A percentile compares a stretch with the other conserved stretches of the same genome.
phyloP scores from a whole-genome alignment of 495 filamentous ascomycete genomes.

The Barbatosphaeria neglecta region DNA sequence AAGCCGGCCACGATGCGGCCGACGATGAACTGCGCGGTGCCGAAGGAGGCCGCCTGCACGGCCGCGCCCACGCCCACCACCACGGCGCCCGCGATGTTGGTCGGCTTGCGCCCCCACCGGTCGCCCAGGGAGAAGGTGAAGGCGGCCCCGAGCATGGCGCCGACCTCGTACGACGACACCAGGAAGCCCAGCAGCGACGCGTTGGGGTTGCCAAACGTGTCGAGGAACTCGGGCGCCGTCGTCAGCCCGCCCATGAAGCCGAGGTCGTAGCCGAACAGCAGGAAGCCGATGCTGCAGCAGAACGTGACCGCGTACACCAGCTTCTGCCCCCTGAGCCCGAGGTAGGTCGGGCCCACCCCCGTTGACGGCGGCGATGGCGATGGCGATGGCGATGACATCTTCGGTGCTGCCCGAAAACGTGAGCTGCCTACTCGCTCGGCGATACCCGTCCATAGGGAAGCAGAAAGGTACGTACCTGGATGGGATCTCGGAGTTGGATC shows the following conservation, averaged over 20 bases:
- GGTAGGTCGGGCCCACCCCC: background rate
- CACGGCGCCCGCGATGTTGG: constrained; percentile 29
- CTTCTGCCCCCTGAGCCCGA: background rate
- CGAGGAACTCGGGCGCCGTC: background rate
- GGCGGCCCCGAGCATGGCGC: background rate
- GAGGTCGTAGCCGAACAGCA: background rate
- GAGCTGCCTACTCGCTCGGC: no score
- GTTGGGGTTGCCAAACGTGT: background rate
- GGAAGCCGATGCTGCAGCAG: background rate
- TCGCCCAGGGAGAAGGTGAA: constrained; percentile 24
- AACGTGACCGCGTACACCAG: background rate
- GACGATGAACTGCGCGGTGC: constrained; percentile 37
- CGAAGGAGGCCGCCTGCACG: constrained; percentile 16
- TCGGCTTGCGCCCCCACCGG: constrained; percentile 33
- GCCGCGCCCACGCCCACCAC: constrained; percentile 16
- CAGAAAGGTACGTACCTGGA: no score
- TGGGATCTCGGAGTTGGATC: no score
- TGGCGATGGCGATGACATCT: background rate
- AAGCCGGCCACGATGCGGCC: constrained; percentile 36
- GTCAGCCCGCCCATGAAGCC: background rate
- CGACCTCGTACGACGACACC: background rate
- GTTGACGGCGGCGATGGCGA: no score
- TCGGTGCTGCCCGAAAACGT: background rate
- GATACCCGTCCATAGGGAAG: no score
- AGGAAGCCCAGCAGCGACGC: background rate